phyloP scores from a whole-genome alignment of 176 grass and related monocot species.

The Zoysia japonica region DNA sequence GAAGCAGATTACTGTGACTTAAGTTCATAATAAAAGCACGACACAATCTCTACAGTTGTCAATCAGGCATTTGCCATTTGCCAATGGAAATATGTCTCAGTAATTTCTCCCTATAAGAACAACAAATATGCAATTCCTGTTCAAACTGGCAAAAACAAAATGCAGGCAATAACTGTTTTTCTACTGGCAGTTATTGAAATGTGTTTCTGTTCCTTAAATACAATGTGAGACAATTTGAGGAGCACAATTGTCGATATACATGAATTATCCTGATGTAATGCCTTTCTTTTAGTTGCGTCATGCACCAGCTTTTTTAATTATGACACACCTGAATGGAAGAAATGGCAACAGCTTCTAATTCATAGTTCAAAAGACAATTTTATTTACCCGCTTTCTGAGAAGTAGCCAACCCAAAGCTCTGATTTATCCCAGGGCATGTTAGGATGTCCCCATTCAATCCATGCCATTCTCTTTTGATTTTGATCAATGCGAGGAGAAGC shows the following conservation, averaged over 20 bases:
- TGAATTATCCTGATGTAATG: not conserved
- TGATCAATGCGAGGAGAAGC: constrained; percentile 91
- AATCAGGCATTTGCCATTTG: not conserved
- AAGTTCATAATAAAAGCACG: not conserved
- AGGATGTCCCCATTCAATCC: constrained; percentile 94
- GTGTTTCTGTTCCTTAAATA: constrained; percentile 6
- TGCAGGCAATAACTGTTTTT: not conserved
- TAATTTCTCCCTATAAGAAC: not conserved
- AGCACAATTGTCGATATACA: constrained; percentile 6
- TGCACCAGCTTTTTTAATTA: constrained; percentile 10
- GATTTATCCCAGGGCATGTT: constrained; percentile 97
- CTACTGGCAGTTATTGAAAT: constrained; percentile 9
- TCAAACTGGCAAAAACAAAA: not conserved
- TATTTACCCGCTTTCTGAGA: constrained; percentile 74
- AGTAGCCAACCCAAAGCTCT: constrained; percentile 91
- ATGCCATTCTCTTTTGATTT: constrained; percentile 66
- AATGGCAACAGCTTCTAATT: not conserved
- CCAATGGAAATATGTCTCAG: not conserved
- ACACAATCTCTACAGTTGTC: constrained; percentile 1
- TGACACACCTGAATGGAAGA: constrained; percentile 2
- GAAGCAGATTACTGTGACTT: not conserved
- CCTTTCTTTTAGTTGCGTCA: not conserved
- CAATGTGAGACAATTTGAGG: not conserved
- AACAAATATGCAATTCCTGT: not conserved
- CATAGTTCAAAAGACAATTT: constrained; percentile 17